Percentiles rank a stretch among this genome's conserved stretches.
phyloP scores from a whole-genome alignment of 2,329 filamentous ascomycete species.

The Colletotrichum shisoi region DNA sequence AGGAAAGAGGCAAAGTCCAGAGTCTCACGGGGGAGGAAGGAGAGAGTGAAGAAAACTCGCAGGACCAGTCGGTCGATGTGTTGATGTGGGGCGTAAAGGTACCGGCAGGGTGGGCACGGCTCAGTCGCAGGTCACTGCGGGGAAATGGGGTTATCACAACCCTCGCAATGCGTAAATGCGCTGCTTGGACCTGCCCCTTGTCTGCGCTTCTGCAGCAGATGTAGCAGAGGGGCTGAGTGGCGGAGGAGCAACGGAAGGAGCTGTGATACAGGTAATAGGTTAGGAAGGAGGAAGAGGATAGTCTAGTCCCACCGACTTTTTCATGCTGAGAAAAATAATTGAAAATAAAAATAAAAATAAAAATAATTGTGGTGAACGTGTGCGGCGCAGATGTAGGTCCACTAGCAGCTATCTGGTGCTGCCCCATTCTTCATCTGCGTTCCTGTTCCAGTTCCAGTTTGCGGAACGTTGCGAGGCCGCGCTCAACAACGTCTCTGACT shows the following conservation, averaged over 20 bases:
- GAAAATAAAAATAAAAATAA: not conserved
- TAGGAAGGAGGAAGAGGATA: not conserved
- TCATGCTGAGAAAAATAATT: too few species aligned
- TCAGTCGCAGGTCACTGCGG: conserved; percentile 26
- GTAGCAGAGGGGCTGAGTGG: not conserved
- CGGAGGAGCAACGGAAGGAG: not conserved
- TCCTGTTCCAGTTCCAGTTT: not conserved
- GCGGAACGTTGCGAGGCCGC: not conserved
- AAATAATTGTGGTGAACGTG: too few species aligned
- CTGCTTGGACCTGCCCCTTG: conserved; percentile 6
- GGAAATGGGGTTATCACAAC: not conserved
- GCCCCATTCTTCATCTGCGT: not conserved
- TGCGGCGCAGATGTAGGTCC: not conserved
- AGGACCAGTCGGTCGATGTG: not conserved
- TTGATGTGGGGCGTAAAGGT: not conserved
- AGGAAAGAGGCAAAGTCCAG: not conserved
- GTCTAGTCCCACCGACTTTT: not conserved
- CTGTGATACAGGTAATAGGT: not conserved
- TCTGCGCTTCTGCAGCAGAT: not conserved
- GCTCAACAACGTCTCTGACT: not conserved
- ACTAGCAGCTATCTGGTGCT: not conserved
- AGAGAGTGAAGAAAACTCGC: conserved; percentile 6
- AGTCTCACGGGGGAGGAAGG: not conserved
- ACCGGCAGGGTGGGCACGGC: conserved; percentile 17
- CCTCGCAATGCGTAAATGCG: not conserved